Evolutionary conservation across 148 eudicot genomes (phyloP), one percentile per base, ranked within the genome.

Genomic region (Silene latifolia): DNA sequence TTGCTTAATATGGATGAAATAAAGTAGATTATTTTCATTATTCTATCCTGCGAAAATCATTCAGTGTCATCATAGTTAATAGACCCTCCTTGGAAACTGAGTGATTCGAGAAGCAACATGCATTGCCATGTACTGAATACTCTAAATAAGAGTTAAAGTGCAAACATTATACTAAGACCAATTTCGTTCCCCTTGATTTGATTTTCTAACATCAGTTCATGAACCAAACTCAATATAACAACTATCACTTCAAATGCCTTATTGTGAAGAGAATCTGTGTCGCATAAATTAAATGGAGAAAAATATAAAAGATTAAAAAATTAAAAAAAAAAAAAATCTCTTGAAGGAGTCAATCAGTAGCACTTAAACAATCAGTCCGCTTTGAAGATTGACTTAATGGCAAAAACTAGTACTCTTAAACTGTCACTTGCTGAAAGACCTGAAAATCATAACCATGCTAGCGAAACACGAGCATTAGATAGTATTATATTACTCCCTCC

Each of bases 1-100:
- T 81, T 74, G 21, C 74, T 54, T 72, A 74, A 67, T 82, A 91
- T 57, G 19, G 93, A 86, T 18, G 78, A 67, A 76, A 89, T 73
- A 63, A 85, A 81, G 56, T 80, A 64, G 72, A 84, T 62, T 27
- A 81, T 76, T 76, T 81, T 83, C 56, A 65, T 69, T 59, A 81
- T 39, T 77, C 83, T 83, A 54, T 87, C 90, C 97, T 91, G 90
- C 79, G 77, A 75, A 85, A 23, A 67, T 25, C 56, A 80, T 24
- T 62, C 74, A 80, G 69, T 53, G 72, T 69, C 65, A 29, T 24
- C 21, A 67, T 54, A 67, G 53, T 67, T 19, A 67, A 63, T 63
- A 63, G 67, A 63, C 39, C 18, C 67, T 63, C 23, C 42, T 12
- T 25, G 67, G 67, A 63, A 24, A 63, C 67, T 25, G 19, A 65